Evolutionary conservation across 345 rosid genomes (phyloP), one percentile per base, ranked within the genome.

Genomic region (Bretschneidera sinensis): DNA sequence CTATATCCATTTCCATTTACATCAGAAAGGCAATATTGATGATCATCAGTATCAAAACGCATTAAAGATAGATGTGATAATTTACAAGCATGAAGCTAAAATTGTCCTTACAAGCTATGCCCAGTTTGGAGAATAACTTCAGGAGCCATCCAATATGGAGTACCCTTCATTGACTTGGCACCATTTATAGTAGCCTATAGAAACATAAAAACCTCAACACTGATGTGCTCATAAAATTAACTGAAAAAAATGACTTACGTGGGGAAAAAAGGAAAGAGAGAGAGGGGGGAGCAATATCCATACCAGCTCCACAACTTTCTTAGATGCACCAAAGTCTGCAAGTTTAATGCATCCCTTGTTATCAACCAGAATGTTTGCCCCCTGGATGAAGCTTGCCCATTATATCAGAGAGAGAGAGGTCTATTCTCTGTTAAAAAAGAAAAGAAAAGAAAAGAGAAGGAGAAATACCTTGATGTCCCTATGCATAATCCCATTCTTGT

Each of bases 131-230:
- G 90, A 77, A 90, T 87, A 70, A 90, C 95, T 79, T 90, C 97
- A 65, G 97, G 97, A 77, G 97, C 97, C 97, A 90, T 90, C 97
- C 97, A 90, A 50, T 87, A 85, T 0, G 95, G 88, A 31, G 97
- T 90, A 13, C 95, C 97, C 66, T 90, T 90, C 95, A 90, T 90
- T 49, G 97, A 90, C 67, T 87, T 90, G 60, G 97, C 95, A 49
- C 90, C 97, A 66, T 79, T 75, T 43, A 90, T 68, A 34, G 97
- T 87, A 60, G 92, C 97, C 97, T 90, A 65, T 24, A 66, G 58
- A 43, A 71, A 79, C 54, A 53, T n/a, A 51, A 49, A 68, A 48
- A 56, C 21, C 54, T 39, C 16, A 51, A 55, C 21, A 68, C 24
- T 55, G 21, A 66, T 25, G 49, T 18, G 51, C n/a, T 28, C 17